Conservation (phyloP, 495 filamentous ascomycete genomes). For the Apiosordaria backusii region DNA sequence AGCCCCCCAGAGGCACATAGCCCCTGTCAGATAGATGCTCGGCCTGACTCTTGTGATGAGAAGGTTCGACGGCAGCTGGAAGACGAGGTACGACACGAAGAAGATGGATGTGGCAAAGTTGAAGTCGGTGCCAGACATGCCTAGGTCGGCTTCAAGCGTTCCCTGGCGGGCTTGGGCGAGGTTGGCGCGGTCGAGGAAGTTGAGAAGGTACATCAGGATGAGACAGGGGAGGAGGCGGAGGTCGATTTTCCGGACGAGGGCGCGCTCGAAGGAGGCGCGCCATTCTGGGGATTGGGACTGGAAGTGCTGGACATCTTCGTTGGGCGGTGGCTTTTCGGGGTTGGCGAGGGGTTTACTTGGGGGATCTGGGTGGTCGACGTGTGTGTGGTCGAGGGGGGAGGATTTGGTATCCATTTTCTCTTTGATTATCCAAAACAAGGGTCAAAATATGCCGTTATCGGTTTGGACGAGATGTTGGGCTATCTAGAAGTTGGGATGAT, state of each 20-base stretch:
- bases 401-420: not conserved
- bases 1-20: conserved; percentile 60
- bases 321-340: conserved; percentile 1
- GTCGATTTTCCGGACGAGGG: conserved; percentile 40
- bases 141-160: conserved; percentile 44
- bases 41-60: conserved; percentile 48
- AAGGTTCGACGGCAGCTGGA: conserved; percentile 56
- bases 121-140: conserved; percentile 46
- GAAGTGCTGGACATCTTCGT: conserved; percentile 20
- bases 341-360: not conserved
- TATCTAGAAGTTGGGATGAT: not conserved
- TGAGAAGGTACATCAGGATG: conserved; percentile 44
- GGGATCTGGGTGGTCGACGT: not conserved
- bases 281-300: conserved; percentile 24
- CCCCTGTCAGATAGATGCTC: conserved; percentile 50
- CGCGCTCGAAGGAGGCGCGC: conserved; percentile 24
- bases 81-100: conserved; percentile 54
- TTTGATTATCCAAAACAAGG: no score
- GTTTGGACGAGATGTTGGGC: no score
- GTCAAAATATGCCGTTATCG: no score
- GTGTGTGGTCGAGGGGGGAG: not conserved
- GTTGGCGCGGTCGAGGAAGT: conserved; percentile 46
- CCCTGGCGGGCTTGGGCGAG: conserved; percentile 43
- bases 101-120: conserved; percentile 57
- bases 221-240: conserved; percentile 40